Conservation (phyloP, 2,329 filamentous ascomycete genomes). For the Trichophyton benhamiae region DNA sequence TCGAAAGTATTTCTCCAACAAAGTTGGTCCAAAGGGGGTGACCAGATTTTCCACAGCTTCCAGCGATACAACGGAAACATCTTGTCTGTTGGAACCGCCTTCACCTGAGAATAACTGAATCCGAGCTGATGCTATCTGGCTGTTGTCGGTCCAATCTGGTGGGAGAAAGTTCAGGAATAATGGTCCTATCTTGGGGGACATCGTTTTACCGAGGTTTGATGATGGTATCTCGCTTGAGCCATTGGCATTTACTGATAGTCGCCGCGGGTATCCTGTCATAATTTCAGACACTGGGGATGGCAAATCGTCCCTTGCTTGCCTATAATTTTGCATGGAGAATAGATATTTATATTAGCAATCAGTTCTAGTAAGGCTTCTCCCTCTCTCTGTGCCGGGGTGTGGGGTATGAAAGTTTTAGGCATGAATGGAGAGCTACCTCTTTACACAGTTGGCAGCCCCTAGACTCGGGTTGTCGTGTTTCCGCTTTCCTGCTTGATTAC, state of each 20-base stretch:
- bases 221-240: not conserved
- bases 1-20: conserved; percentile 36
- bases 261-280: not conserved
- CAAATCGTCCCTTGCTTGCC: conserved; percentile 5
- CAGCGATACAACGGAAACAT: conserved; percentile 21
- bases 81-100: conserved; percentile 32
- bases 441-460: conserved; percentile 22
- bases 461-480: conserved; percentile 25
- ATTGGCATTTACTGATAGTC: not conserved
- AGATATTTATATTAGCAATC: not conserved
- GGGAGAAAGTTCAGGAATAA: conserved; percentile 30
- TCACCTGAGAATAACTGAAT: conserved; percentile 29
- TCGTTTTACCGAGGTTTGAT: conserved; percentile 31
- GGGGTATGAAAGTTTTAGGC: not conserved
- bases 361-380: not conserved
- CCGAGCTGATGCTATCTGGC: conserved; percentile 24
- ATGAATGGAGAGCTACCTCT: conserved; percentile 23
- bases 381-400: not conserved
- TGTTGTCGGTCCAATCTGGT: conserved; percentile 30
- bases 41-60: conserved; percentile 34
- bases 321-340: conserved; percentile 2
- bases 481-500: conserved; percentile 26
- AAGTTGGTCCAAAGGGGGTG: conserved; percentile 31
- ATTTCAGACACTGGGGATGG: not conserved
- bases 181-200: conserved; percentile 33